These are phyloP conservation scores for Paspalum notatum DNA, from an alignment of 176 grass and related monocot species.

Conservation along the genomic window DNA sequence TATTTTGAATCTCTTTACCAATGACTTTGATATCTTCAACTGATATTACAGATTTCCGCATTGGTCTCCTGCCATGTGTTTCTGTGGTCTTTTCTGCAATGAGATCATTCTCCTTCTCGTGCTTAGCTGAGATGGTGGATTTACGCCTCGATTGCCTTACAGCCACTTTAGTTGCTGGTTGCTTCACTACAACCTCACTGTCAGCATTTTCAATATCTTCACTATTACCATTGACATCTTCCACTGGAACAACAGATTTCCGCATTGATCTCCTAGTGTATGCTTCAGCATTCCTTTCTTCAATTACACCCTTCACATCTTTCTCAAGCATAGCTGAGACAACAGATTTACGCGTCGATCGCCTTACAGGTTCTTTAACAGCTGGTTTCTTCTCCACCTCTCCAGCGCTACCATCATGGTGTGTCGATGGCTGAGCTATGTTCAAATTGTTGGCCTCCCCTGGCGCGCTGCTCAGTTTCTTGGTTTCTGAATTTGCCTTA, in stretches of 20 bases:
- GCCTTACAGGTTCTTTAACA: constrained; percentile 19
- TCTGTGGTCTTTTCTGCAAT: constrained; percentile 16
- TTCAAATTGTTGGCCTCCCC: constrained; percentile 7
- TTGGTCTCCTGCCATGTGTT: constrained; percentile 27
- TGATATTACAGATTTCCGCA: not conserved
- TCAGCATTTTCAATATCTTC: not conserved
- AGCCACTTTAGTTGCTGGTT: constrained; percentile 11
- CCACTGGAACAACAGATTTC: not conserved
- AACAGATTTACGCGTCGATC: constrained; percentile 27
- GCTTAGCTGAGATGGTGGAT: not conserved
- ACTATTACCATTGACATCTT: not conserved
- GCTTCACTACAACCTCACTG: constrained; percentile 2
- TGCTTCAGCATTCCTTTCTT: constrained; percentile 20
- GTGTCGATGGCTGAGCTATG: not conserved
- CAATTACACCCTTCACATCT: not conserved
- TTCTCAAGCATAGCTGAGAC: constrained; percentile 7
- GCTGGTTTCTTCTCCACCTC: constrained; percentile 18
- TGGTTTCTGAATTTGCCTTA: constrained; percentile 25
- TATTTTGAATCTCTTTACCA: not conserved
- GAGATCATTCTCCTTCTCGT: constrained; percentile 13
- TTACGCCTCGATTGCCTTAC: constrained; percentile 14
- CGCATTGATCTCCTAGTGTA: constrained; percentile 5
- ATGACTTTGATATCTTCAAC: not conserved
- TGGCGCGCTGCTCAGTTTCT: not conserved
- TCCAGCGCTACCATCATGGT: constrained; percentile 6